Evolutionary conservation across 331 rosid species (phyloP).

Genomic region (Telfairia occidentalis): DNA sequence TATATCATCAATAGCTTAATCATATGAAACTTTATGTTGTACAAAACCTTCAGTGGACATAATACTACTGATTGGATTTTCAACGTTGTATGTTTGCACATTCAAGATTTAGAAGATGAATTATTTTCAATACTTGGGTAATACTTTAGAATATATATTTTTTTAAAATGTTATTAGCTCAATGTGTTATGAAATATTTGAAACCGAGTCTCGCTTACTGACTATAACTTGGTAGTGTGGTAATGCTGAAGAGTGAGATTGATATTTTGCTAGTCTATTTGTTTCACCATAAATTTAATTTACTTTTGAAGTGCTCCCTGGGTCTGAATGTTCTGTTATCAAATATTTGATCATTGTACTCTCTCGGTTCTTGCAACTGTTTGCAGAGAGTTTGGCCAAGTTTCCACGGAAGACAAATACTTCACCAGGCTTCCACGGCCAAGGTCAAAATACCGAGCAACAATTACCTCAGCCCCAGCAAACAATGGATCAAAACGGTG

Average conservation of each 20-base stretch:
- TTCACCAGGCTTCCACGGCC: constrained; percentile 54
- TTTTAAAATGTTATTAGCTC: neutral
- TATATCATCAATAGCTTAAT: neutral
- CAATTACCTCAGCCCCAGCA: constrained; percentile 42
- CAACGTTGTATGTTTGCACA: neutral
- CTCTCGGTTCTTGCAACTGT: constrained; percentile 6
- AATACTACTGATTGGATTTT: neutral
- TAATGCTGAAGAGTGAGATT: neutral
- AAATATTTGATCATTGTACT: neutral
- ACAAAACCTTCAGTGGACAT: neutral
- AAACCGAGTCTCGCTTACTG: neutral
- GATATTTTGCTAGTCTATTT: neutral
- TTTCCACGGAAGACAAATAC: constrained; percentile 67
- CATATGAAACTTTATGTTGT: neutral
- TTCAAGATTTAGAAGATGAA: neutral
- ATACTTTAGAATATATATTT: neutral
- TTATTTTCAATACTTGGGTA: neutral
- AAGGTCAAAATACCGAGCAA: constrained; percentile 56
- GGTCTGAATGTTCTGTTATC: neutral
- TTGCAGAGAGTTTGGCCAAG: constrained; percentile 77
- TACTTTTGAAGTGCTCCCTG: neutral
- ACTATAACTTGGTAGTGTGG: neutral
- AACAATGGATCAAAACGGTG: constrained; percentile 20
- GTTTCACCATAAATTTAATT: neutral
- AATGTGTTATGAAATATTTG: neutral